Evolutionary conservation across 2,329 filamentous ascomycete species (phyloP).

Genomic region (Fusarium setosum): DNA sequence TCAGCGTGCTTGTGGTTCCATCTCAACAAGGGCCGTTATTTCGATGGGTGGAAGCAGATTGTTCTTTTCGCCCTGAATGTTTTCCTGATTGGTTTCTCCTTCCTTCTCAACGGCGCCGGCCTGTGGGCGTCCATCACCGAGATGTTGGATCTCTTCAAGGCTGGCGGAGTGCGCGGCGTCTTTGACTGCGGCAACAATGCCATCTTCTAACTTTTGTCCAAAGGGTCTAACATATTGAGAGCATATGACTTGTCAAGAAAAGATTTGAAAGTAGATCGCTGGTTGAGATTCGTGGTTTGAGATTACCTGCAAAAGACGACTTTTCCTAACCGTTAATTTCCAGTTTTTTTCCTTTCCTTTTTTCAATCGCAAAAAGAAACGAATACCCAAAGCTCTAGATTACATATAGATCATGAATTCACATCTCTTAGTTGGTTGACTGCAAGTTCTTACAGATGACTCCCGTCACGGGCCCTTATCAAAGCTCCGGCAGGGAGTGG

Average conservation of each 20-base stretch:
- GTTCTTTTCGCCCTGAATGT: conserved; percentile 19
- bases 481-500: no score
- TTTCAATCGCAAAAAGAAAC: neutral
- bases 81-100: conserved; percentile 13
- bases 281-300: neutral
- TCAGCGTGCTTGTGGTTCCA: conserved; percentile 21
- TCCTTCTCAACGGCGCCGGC: conserved; percentile 25
- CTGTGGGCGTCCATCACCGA: conserved; percentile 20
- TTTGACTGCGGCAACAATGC: conserved; percentile 8
- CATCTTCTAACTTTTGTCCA: neutral
- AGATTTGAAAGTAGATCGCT: neutral
- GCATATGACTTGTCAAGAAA: no score
- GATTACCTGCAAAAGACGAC: neutral
- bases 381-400: neutral
- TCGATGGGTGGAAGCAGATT: conserved; percentile 27
- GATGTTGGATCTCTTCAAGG: conserved; percentile 9
- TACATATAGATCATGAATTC: neutral
- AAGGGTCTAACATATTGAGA: neutral
- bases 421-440: neutral
- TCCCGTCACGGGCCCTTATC: no score
- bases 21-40: conserved; percentile 11
- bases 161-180: neutral
- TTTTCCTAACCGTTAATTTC: neutral
- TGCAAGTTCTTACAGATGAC: no score
- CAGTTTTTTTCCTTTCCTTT: neutral